Percentiles rank a stretch among this genome's conserved stretches.
Conservation (phyloP, 257 asterid species). For the Mitragyna speciosa region DNA sequence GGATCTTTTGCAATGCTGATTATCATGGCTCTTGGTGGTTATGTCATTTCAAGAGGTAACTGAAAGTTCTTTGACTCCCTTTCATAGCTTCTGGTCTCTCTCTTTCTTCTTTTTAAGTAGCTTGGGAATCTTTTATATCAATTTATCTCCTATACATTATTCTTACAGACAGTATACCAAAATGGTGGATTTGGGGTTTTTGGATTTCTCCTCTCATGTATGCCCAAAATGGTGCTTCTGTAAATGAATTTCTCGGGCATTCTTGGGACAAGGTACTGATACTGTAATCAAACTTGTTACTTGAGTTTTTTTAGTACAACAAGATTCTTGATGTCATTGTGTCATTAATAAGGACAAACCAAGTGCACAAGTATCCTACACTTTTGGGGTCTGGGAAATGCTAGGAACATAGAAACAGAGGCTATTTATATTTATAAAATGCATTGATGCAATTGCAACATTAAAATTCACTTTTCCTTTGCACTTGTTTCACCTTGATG, state of each 20-base stretch:
- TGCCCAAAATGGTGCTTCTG: constrained; percentile 90
- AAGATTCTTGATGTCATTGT: neutral
- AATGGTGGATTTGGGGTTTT: constrained; percentile 98
- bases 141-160: constrained; percentile 17
- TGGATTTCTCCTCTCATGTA: constrained; percentile 95
- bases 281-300: neutral
- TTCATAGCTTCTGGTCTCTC: neutral
- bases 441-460: neutral
- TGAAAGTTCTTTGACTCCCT: neutral
- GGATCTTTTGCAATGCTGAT: constrained; percentile 96
- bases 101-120: neutral
- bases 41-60: constrained; percentile 90
- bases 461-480: neutral
- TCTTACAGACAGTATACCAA: constrained; percentile 78
- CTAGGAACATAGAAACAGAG: neutral
- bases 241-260: constrained; percentile 93
- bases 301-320: neutral
- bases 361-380: neutral
- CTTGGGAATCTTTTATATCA: constrained; percentile 5
- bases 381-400: neutral
- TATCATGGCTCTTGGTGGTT: constrained; percentile 95
- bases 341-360: neutral
- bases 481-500: neutral
- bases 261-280: constrained; percentile 75
- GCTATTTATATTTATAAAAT: neutral